Conservation (phyloP, 352 stramenopile genomes). For the Phytophthora fragariaefolia region DNA sequence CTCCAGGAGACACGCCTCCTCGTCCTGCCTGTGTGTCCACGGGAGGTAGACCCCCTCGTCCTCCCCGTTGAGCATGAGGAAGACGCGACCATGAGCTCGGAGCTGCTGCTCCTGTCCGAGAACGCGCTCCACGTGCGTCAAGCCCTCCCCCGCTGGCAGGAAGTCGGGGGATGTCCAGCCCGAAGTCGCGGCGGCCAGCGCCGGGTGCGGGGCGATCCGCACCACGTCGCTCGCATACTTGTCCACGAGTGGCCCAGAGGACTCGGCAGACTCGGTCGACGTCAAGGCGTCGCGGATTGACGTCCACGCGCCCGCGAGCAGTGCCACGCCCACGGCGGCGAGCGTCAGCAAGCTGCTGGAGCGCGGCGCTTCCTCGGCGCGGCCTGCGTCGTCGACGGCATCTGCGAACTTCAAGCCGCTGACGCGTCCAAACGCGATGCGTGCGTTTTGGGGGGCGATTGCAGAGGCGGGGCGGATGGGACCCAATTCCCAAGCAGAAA, state of each 20-base stretch:
- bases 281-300: constrained; percentile 2
- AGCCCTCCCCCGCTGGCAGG: constrained; percentile 31
- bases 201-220: constrained; percentile 50
- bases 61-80: constrained; percentile 76
- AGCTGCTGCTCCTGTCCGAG: constrained; percentile 41
- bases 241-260: constrained; percentile 28
- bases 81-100: constrained; percentile 45
- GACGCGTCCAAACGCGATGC: neutral
- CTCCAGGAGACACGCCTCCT: constrained; percentile 50
- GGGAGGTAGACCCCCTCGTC: constrained; percentile 59
- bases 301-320: constrained; percentile 41
- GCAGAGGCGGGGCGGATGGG: neutral
- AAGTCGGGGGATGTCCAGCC: constrained; percentile 35
- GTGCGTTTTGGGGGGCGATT: neutral
- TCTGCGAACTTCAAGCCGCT: constrained; percentile 13
- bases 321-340: constrained; percentile 39
- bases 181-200: constrained; percentile 26
- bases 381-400: neutral
- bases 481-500: neutral
- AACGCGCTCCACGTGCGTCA: constrained; percentile 46
- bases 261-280: constrained; percentile 4
- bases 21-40: constrained; percentile 37
- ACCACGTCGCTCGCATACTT: constrained; percentile 71
- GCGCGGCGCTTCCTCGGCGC: neutral
- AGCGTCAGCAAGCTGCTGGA: constrained; percentile 36